Percentiles rank a stretch among this genome's conserved stretches.
phyloP scores from a whole-genome alignment of 192 early-diverging fungal genomes.

The Rhizoclosmatium globosum region DNA sequence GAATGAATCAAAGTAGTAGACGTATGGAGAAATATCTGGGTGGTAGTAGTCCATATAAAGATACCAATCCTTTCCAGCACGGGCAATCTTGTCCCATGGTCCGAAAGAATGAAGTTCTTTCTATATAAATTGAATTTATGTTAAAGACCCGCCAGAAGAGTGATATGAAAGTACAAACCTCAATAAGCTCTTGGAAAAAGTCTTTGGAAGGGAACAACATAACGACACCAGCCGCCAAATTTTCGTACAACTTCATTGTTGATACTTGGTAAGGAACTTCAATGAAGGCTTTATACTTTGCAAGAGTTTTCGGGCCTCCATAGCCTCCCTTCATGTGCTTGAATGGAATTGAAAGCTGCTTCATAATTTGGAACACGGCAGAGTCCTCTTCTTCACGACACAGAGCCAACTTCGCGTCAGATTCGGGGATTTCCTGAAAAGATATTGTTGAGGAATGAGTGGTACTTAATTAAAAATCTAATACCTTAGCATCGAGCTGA shows the following conservation, averaged over 20 bases:
- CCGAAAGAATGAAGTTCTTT: slow-evolving; percentile 10
- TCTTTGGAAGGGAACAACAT: slow-evolving; percentile 32
- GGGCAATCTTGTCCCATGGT: slow-evolving; percentile 25
- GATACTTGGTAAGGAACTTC: slow-evolving; percentile 38
- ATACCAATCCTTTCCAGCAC: slow-evolving; percentile 24
- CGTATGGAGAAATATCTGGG: slow-evolving; percentile 24
- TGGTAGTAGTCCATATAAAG: slow-evolving; percentile 35
- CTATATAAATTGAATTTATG: not conserved
- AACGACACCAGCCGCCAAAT: slow-evolving; percentile 32
- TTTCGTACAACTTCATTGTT: slow-evolving; percentile 38
- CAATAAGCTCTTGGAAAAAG: slow-evolving; percentile 31
- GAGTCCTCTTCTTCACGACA: not conserved
- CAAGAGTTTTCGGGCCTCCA: slow-evolving; percentile 31
- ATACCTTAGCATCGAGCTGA: slow-evolving; percentile 6
- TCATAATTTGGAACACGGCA: not conserved
- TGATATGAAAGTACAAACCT: not conserved
- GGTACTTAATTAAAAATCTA: not conserved
- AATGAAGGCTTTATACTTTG: slow-evolving; percentile 32
- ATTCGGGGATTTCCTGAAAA: not conserved
- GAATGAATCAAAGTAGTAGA: slow-evolving; percentile 36
- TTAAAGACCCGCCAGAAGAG: not conserved
- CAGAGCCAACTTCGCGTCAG: slow-evolving; percentile 3
- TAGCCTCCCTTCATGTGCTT: slow-evolving; percentile 19
- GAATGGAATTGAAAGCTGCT: slow-evolving; percentile 5
- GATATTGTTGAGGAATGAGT: not conserved